Base-by-base conservation (phyloP, 257 asterid species). In the Leonotis leonurus region DNA sequence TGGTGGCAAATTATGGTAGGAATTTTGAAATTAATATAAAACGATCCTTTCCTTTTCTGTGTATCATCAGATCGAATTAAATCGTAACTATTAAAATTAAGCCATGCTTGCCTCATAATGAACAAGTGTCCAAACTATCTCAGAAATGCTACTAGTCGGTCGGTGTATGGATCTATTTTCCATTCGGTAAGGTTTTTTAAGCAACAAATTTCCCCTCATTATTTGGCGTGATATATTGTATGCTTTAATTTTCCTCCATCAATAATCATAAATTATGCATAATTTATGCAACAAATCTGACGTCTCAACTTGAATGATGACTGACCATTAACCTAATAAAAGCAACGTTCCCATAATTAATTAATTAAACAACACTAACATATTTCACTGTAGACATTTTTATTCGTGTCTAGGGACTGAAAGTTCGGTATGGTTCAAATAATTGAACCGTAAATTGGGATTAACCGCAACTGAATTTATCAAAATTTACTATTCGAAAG, bases 251-350 rank as follows among this genome's bases (percentile, higher is more conserved):
- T 9, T 4, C 51, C 37, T 60, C 20, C 40, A 24, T 25, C 8
- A 41, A 26, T 35, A 21, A 50, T 22, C 27, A 20, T 29, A 12
- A 30, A 36, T 33, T 30, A 8, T 40, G 32, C 45, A 12, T 17
- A 46, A 40, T 39, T 37, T 43, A 25, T 18, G 56, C 49, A 20
- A 50, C 4, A 51, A 70, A 70, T 54, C 33, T 49, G 81, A 72
- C 67, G 53, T 49, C 70, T 40, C 64, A 65, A 49, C 78, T 60
- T 43, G 32, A 39, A 5, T 55, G 74, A 73, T 61, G 1, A 53
- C 27, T 40, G 76, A 69, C 73, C 26, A 60, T 56, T 66, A 65
- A 69, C 78, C 78, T 55, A 70, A 69, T 60, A 8, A 21, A 59
- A 48, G 27, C 74, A 36, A 36, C 36, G 30, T 10, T 51, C 44